A percentile compares a stretch with the other conserved stretches of the same genome.
These are phyloP conservation scores for Lablab purpureus DNA, from an alignment of 306 rosid genomes.

Conservation along the genomic window DNA sequence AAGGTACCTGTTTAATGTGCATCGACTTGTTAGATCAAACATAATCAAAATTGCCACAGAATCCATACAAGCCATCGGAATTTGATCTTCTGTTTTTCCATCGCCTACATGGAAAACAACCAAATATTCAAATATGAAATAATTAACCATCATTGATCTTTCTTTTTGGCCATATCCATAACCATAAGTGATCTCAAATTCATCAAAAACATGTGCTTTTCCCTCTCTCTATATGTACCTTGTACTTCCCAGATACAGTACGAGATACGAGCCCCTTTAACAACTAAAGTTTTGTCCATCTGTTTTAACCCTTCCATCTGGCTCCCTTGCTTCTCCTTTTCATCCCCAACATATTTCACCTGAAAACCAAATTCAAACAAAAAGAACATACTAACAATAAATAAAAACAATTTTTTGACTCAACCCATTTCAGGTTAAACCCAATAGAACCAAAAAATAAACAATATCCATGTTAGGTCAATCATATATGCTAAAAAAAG, in stretches of 20 bases:
- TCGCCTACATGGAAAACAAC: constrained; percentile 57
- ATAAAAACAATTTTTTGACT: not conserved
- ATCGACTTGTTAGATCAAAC: constrained; percentile 98
- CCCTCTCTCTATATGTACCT: constrained; percentile 64
- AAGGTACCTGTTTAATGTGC: constrained; percentile 78
- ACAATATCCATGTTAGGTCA: not conserved
- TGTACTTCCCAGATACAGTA: constrained; percentile 93
- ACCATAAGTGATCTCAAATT: constrained; percentile 21
- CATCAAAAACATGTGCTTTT: not conserved
- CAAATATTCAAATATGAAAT: not conserved
- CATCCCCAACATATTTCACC: constrained; percentile 83
- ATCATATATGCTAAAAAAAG: not conserved
- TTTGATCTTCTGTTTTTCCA: constrained; percentile 61
- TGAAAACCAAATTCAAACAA: constrained; percentile 42
- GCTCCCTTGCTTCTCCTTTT: constrained; percentile 46
- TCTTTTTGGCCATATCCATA: not conserved
- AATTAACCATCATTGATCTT: not conserved
- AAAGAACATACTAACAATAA: not conserved
- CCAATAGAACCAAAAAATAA: not conserved
- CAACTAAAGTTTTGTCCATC: constrained; percentile 75
- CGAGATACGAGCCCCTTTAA: constrained; percentile 84
- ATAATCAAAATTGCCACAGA: constrained; percentile 89
- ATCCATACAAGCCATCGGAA: constrained; percentile 81
- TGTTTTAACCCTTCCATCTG: constrained; percentile 59
- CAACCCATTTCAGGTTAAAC: not conserved